Evolutionary conservation across 176 grass and related monocot genomes (phyloP).

Genomic region (Oryza coarctata): DNA sequence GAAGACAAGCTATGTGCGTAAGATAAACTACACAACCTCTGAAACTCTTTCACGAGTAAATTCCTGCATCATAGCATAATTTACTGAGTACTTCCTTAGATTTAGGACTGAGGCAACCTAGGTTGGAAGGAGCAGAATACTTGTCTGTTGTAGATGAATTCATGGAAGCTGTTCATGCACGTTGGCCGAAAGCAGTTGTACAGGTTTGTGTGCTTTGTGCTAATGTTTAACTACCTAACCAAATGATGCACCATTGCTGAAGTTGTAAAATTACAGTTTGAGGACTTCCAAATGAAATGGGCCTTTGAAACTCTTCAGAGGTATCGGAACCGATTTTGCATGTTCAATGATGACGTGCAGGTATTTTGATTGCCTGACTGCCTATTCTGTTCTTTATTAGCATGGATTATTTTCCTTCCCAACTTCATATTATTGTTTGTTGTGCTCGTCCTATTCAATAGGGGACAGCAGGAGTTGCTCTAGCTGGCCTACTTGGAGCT

Average conservation of each 20-base stretch:
- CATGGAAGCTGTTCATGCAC: slow-evolving; percentile 87
- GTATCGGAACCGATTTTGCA: slow-evolving; percentile 86
- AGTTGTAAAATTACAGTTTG: slow-evolving; percentile 63
- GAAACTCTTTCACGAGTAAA: slow-evolving; percentile 2
- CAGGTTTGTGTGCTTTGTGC: slow-evolving; percentile 55
- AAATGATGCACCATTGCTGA: slow-evolving; percentile 10
- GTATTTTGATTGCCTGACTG: slow-evolving; percentile 40
- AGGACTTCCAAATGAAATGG: slow-evolving; percentile 99
- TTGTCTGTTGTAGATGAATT: slow-evolving; percentile 94
- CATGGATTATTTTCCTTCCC: neutral
- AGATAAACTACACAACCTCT: slow-evolving; percentile 39
- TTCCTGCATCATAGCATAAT: neutral
- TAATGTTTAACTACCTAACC: slow-evolving; percentile 15
- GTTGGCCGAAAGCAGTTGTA: slow-evolving; percentile 94
- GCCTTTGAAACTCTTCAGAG: slow-evolving; percentile 95
- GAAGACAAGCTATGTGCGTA: slow-evolving; percentile 96
- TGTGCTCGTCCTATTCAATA: slow-evolving; percentile 34
- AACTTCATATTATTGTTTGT: slow-evolving; percentile 3
- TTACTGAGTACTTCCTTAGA: slow-evolving; percentile 59
- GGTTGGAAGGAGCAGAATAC: slow-evolving; percentile 95
- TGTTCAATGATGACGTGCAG: slow-evolving; percentile 95
- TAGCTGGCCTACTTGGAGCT: slow-evolving; percentile 92
- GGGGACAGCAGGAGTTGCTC: slow-evolving; percentile 98
- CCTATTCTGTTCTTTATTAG: slow-evolving; percentile 13
- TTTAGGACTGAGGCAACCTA: slow-evolving; percentile 90